A percentile compares a stretch with the other conserved stretches of the same genome.
Evolutionary conservation across 2,329 filamentous ascomycete genomes (phyloP).

Genomic region (Plectosphaerella cucumerina): DNA sequence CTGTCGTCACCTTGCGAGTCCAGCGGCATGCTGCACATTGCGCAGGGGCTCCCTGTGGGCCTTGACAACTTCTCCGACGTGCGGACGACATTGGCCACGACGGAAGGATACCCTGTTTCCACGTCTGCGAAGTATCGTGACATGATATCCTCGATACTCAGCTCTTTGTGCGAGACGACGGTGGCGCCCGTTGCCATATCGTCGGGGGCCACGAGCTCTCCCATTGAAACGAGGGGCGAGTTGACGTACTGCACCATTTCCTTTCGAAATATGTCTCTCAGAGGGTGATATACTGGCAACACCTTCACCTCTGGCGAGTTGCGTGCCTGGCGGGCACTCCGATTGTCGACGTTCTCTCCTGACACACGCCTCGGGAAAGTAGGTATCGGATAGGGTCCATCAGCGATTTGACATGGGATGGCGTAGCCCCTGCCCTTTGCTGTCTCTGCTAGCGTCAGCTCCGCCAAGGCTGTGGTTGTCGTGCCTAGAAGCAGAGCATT

Average conservation of each 20-base stretch:
- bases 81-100: slow-evolving; percentile 92
- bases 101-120: slow-evolving; percentile 80
- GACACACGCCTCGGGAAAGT: slow-evolving; percentile 2
- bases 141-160: slow-evolving; percentile 91
- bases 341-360: not conserved
- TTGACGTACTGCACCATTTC: slow-evolving; percentile 69
- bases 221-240: slow-evolving; percentile 47
- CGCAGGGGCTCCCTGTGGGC: slow-evolving; percentile 45
- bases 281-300: slow-evolving; percentile 65
- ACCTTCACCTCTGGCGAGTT: slow-evolving; percentile 5
- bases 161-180: slow-evolving; percentile 64
- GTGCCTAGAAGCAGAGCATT: slow-evolving; percentile 76
- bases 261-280: slow-evolving; percentile 79
- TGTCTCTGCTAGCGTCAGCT: slow-evolving; percentile 79
- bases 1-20: slow-evolving; percentile 59
- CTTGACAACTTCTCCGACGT: slow-evolving; percentile 78
- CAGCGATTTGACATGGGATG: slow-evolving; percentile 75
- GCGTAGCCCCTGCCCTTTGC: slow-evolving; percentile 87
- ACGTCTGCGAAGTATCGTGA: slow-evolving; percentile 81
- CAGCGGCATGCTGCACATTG: slow-evolving; percentile 66
- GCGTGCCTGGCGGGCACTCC: not conserved
- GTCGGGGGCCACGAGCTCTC: slow-evolving; percentile 32
- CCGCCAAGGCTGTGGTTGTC: slow-evolving; percentile 83
- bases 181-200: slow-evolving; percentile 19
- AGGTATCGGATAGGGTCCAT: slow-evolving; percentile 50